Base-by-base conservation (phyloP, 768 basidiomycete species). In the Austroboletus festivus region DNA sequence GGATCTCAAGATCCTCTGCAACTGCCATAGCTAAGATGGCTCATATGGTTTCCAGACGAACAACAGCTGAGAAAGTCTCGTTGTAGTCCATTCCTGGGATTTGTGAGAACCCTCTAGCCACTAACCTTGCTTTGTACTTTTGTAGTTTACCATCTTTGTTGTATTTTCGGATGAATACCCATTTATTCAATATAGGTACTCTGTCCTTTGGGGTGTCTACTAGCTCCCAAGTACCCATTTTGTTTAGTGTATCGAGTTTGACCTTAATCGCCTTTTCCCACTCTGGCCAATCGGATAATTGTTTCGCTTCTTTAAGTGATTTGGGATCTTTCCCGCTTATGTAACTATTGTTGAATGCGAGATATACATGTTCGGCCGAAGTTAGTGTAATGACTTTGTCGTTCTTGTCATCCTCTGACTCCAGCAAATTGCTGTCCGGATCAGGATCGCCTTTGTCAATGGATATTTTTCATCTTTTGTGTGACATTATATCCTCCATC, bases 21-120 rank as follows among this genome's bases (percentile, higher is more conserved):
- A 55, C 50, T 0, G 63, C 62, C 0, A 58, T 12, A 1, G 64
- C 64, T 8, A 71, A 20, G 9, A 69, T 50, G 0, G 57, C 23
- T 0, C 57, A 23, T 4, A 71, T 52, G 0, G 60, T 57, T 7
- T 63, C 44, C 0, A 67, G 51, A 9, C 47, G 19, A 0, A 68
- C 62, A 0, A 68, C 62, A 0, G 64, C 69, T 2, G 68, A 42
- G 38, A 61, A 72, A 0, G 65, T 73, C 21, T 71, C 63, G 22
- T 60, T 57, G 44, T 62, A 76, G 38, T 74, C 68, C 18, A 69
- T 51, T 0, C 71, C 70, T 1, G 64, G 59, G 0, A 61, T 33
- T 47, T 76, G 76, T 4, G 57, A 53, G 51, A 64, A 75, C 0
- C 76, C 74, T 52, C 67, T 57, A 1, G 69, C 73, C 1, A 75